A percentile compares a stretch with the other conserved stretches of the same genome.
Evolutionary conservation across 345 rosid genomes (phyloP).

Genomic region (Angophora floribunda): DNA sequence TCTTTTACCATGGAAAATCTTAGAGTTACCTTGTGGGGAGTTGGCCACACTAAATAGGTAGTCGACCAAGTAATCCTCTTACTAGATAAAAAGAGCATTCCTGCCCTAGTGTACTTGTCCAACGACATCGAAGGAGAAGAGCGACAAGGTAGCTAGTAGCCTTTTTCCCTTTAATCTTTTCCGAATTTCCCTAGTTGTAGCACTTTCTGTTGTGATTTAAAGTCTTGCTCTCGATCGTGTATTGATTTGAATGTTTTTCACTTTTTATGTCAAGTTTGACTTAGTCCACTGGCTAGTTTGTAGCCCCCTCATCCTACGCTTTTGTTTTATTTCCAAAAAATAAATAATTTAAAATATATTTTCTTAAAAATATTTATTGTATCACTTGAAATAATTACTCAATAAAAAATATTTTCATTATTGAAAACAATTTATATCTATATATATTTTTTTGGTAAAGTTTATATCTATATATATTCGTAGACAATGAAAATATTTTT

Average conservation of each 20-base stretch:
- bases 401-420: too few species aligned
- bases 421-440: too few species aligned
- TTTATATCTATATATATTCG: too few species aligned
- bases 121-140: neutral
- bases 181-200: neutral
- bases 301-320: neutral
- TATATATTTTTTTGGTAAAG: too few species aligned
- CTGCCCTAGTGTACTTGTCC: neutral
- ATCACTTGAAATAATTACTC: neutral
- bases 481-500: neutral
- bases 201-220: neutral
- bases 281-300: neutral
- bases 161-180: neutral
- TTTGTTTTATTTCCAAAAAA: too few species aligned
- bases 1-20: neutral
- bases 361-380: too few species aligned
- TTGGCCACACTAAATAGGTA: neutral
- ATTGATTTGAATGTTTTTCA: neutral
- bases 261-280: neutral
- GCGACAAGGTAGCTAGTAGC: neutral
- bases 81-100: neutral
- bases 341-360: too few species aligned
- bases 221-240: neutral
- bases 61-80: neutral
- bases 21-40: neutral